Evolutionary conservation across 345 rosid genomes (phyloP).

Genomic region (Reutealis trisperma): DNA sequence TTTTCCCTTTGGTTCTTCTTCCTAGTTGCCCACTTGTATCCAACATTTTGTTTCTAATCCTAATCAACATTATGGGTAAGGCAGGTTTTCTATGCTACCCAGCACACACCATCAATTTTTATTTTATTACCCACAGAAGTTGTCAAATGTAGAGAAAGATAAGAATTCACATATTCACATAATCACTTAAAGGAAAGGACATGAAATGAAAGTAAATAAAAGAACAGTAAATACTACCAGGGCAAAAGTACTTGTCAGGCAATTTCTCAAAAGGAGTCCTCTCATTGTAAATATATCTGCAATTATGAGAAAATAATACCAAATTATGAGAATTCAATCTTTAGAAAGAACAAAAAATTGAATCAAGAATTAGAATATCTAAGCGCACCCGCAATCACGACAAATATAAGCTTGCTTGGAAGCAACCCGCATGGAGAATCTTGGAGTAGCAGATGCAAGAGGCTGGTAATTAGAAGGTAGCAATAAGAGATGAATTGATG

Average conservation of each 20-base stretch:
- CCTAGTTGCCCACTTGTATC: not conserved
- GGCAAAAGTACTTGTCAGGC: conserved; percentile 79
- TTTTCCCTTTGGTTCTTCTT: not conserved
- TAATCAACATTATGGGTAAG: not conserved
- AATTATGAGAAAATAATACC: not conserved
- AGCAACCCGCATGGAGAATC: conserved; percentile 74
- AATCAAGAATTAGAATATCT: not conserved
- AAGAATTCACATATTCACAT: no score
- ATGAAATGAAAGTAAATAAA: no score
- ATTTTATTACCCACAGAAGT: no score
- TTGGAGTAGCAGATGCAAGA: conserved; percentile 45
- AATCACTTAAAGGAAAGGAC: not conserved
- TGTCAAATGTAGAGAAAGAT: no score
- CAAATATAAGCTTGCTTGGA: conserved; percentile 88
- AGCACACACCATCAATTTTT: not conserved
- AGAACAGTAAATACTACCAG: conserved; percentile 43
- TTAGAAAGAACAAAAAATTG: no score
- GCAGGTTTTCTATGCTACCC: not conserved
- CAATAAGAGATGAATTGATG: conserved; percentile 43
- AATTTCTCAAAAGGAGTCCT: conserved; percentile 84
- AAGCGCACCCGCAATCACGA: conserved; percentile 85
- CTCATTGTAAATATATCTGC: conserved; percentile 85
- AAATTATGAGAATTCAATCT: not conserved
- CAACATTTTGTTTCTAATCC: no score
- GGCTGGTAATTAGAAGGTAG: conserved; percentile 33